Percentiles rank a stretch among this genome's conserved stretches.
phyloP scores from a whole-genome alignment of 1,284 basidiomycete species.

The Ceratobasidium sp. region DNA sequence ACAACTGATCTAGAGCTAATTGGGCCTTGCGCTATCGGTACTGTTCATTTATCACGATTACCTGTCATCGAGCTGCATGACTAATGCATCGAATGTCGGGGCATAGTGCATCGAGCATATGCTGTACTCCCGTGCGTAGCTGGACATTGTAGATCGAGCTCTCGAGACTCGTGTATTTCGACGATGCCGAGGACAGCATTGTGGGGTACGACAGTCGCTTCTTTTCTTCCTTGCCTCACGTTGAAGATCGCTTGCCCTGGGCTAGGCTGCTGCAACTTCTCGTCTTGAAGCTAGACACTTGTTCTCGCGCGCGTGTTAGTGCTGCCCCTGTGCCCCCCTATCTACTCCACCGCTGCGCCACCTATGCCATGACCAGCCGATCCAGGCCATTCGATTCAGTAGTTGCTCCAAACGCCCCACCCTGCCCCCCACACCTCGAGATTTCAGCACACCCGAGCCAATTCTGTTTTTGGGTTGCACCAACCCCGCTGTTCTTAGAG shows the following conservation, averaged over 20 bases:
- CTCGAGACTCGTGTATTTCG: neutral
- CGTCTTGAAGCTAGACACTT: neutral
- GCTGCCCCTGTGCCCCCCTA: neutral
- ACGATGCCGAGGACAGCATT: constrained; percentile 5
- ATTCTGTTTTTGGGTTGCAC: neutral
- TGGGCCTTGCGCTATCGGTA: neutral
- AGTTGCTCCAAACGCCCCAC: neutral
- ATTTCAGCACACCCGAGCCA: neutral
- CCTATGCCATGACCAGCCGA: neutral
- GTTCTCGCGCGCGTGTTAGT: constrained; percentile 1
- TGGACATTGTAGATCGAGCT: constrained; percentile 12
- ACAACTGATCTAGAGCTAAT: neutral
- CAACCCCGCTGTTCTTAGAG: constrained; percentile 2
- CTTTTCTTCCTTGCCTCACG: neutral
- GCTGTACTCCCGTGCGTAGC: too few relatives aligned
- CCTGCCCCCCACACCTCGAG: neutral
- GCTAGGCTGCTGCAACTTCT: constrained; percentile 10
- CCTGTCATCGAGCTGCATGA: neutral
- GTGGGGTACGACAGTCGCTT: constrained; percentile 6
- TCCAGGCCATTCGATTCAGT: neutral
- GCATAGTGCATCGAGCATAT: neutral
- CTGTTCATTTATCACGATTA: neutral
- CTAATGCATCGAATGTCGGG: neutral
- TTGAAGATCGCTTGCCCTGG: constrained; percentile 13
- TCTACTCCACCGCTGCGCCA: constrained; percentile 10